A percentile compares a stretch with the other conserved stretches of the same genome.
phyloP scores from a whole-genome alignment of 2,329 filamentous ascomycete genomes.

The Penicillium glabrum region DNA sequence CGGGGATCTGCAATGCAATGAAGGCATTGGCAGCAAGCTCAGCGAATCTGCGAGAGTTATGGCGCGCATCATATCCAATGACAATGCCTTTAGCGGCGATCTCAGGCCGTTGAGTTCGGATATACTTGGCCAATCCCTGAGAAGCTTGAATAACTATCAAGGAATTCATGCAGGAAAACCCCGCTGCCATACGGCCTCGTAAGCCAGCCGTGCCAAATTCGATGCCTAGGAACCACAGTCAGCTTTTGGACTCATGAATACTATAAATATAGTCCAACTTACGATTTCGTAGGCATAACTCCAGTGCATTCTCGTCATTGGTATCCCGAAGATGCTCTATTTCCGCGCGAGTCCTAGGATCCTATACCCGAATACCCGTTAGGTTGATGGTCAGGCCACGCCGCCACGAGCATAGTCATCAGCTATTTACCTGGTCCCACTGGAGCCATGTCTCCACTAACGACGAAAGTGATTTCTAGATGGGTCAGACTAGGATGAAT shows the following conservation, averaged over 20 bases:
- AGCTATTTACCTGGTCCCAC: slow-evolving; percentile 49
- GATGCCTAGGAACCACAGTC: slow-evolving; percentile 42
- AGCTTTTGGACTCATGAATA: slow-evolving; percentile 5
- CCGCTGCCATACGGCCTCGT: slow-evolving; percentile 64
- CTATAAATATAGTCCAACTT: slow-evolving; percentile 6
- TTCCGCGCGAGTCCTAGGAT: slow-evolving; percentile 54
- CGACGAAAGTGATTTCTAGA: slow-evolving; percentile 34
- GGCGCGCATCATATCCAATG: slow-evolving; percentile 62
- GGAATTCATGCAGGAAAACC: slow-evolving; percentile 62
- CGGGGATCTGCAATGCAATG: slow-evolving; percentile 56
- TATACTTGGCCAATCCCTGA: slow-evolving; percentile 63
- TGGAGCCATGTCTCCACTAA: slow-evolving; percentile 59
- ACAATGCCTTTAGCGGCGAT: slow-evolving; percentile 53
- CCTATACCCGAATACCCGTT: slow-evolving; percentile 29
- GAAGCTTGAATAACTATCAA: slow-evolving; percentile 63
- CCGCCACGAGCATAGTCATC: slow-evolving; percentile 1
- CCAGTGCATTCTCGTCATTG: slow-evolving; percentile 49
- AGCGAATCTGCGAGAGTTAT: slow-evolving; percentile 63
- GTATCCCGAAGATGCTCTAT: slow-evolving; percentile 53
- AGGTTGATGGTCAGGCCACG: slow-evolving; percentile 13
- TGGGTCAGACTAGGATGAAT: background rate
- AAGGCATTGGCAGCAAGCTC: slow-evolving; percentile 61
- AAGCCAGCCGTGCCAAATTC: slow-evolving; percentile 64
- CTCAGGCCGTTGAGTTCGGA: slow-evolving; percentile 48
- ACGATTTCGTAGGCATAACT: slow-evolving; percentile 54